Evolutionary conservation across 2,329 filamentous ascomycete species (phyloP).

Genomic region (Lasiodiplodia sp.): DNA sequence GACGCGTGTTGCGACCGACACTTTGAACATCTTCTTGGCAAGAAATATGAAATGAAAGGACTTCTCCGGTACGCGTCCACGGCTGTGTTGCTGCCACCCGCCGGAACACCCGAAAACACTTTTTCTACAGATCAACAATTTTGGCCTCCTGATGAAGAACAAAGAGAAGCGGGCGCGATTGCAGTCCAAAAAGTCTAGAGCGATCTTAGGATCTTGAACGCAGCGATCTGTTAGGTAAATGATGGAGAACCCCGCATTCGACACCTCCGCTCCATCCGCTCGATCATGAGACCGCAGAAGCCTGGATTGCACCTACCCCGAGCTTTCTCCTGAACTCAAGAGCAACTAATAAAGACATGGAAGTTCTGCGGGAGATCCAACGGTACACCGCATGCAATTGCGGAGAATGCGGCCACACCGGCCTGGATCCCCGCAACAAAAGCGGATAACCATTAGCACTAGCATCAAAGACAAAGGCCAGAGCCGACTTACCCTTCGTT

Average conservation of each 20-base stretch:
- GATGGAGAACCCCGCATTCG: constrained; percentile 1
- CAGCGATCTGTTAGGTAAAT: constrained; percentile 20
- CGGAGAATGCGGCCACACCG: too few relatives aligned
- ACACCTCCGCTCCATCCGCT: neutral
- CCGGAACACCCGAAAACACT: neutral
- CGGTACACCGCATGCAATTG: neutral
- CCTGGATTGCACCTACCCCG: neutral
- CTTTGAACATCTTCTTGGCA: neutral
- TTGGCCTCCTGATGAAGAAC: too few relatives aligned
- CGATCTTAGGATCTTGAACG: neutral
- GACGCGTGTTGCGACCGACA: constrained; percentile 18
- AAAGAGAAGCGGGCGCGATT: too few relatives aligned
- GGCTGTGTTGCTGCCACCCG: neutral
- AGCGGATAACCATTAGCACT: neutral
- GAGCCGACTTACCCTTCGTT: neutral
- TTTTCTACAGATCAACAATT: neutral
- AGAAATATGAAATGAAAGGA: too few relatives aligned
- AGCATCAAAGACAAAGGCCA: neutral
- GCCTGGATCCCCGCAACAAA: neutral
- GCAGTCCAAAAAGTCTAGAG: neutral
- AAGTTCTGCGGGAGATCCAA: neutral
- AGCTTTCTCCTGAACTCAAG: neutral
- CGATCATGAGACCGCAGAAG: neutral
- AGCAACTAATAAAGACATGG: neutral
- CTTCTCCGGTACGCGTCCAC: neutral